Percentiles rank a stretch among this genome's conserved stretches.
Conservation (phyloP, 2,329 filamentous ascomycete species). For the Colletotrichum australisinense region DNA sequence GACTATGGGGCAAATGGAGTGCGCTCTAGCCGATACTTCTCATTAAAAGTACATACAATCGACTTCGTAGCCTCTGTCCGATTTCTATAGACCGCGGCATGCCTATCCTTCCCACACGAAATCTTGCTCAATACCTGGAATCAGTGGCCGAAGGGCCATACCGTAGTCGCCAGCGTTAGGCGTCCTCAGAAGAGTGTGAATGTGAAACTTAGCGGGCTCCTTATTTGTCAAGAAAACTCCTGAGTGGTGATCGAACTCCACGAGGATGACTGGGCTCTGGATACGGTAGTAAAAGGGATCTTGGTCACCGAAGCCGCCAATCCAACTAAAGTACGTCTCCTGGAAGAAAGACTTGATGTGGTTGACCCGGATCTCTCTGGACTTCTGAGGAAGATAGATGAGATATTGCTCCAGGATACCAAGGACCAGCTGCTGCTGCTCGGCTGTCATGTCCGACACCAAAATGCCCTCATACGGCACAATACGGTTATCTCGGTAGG, state of each 20-base stretch:
- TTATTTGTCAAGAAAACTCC: slow-evolving; percentile 81
- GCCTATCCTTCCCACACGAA: slow-evolving; percentile 54
- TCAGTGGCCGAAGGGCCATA: slow-evolving; percentile 56
- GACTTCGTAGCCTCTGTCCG: not conserved
- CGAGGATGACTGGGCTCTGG: slow-evolving; percentile 78
- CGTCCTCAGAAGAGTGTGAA: slow-evolving; percentile 78
- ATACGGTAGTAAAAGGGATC: slow-evolving; percentile 84
- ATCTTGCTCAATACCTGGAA: slow-evolving; percentile 50
- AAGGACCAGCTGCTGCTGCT: slow-evolving; percentile 66
- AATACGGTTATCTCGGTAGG: slow-evolving; percentile 81
- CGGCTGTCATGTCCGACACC: slow-evolving; percentile 58
- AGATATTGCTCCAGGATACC: slow-evolving; percentile 73
- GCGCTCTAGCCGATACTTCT: not conserved
- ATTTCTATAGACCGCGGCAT: not conserved
- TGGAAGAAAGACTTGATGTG: slow-evolving; percentile 65
- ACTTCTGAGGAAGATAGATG: slow-evolving; percentile 71
- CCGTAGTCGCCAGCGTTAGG: slow-evolving; percentile 85
- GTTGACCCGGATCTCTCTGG: slow-evolving; percentile 65
- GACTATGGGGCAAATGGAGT: not conserved
- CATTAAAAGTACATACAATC: not conserved
- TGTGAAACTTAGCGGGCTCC: slow-evolving; percentile 82
- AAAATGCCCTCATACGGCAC: slow-evolving; percentile 79
- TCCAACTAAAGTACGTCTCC: slow-evolving; percentile 87
- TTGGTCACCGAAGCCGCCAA: slow-evolving; percentile 73
- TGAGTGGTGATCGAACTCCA: slow-evolving; percentile 85